These are phyloP conservation scores for Lactuca saligna DNA, from an alignment of 129 eudicot genomes.

Conservation along the genomic window DNA sequence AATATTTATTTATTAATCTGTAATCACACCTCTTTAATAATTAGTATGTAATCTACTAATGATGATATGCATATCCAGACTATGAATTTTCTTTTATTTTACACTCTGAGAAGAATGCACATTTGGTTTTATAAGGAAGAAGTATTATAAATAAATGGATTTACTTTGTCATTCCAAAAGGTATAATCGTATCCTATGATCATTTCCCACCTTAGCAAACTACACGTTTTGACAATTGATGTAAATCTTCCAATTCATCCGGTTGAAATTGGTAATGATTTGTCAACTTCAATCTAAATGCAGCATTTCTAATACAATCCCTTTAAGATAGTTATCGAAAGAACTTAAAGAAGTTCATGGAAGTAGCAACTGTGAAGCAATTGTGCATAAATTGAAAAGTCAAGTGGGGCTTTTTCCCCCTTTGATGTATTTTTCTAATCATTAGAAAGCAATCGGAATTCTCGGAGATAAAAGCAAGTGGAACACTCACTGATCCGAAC, in stretches of 20 bases:
- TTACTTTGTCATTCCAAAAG: constrained; percentile 1
- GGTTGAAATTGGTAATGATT: background rate
- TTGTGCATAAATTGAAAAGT: background rate
- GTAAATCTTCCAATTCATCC: constrained; percentile 6
- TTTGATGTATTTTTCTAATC: background rate
- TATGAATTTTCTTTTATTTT: background rate
- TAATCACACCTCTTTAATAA: constrained; percentile 3
- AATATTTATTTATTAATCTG: background rate
- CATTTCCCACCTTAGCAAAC: background rate
- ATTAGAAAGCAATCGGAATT: background rate
- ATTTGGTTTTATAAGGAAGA: background rate
- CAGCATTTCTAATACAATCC: background rate
- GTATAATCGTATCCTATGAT: background rate
- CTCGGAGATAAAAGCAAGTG: background rate
- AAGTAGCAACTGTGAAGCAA: background rate
- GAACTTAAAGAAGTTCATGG: background rate
- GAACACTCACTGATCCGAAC: background rate
- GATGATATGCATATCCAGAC: no score
- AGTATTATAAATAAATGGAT: background rate
- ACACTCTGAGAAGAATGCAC: background rate
- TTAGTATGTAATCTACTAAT: background rate
- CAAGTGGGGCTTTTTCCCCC: background rate
- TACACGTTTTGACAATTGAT: background rate
- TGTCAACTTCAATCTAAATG: background rate
- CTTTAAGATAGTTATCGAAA: background rate